Evolutionary conservation across 1,139 yeast genomes (phyloP).

Genomic region (Candida tetrigidarum): DNA sequence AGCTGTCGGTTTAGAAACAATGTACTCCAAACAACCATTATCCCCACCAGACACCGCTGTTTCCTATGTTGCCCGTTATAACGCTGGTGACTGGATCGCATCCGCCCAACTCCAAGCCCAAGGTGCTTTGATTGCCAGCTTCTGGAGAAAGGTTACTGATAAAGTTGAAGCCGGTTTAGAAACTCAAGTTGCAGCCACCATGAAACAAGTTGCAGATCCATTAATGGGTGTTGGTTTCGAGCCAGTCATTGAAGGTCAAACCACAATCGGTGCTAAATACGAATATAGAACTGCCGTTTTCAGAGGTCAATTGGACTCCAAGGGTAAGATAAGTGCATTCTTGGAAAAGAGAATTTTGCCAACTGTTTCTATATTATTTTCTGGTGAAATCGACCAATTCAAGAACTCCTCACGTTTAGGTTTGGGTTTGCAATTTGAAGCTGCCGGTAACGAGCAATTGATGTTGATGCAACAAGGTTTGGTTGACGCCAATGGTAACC

Average conservation of each 20-base stretch:
- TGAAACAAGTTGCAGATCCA: constrained; percentile 80
- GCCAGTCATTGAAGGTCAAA: constrained; percentile 86
- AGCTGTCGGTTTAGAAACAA: constrained; percentile 91
- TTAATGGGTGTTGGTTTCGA: constrained; percentile 80
- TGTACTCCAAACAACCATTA: constrained; percentile 80
- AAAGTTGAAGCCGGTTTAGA: constrained; percentile 98
- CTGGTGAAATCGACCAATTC: constrained; percentile 89
- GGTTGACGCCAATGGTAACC: constrained; percentile 80
- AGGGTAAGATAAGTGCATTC: constrained; percentile 89
- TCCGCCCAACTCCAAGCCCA: constrained; percentile 94
- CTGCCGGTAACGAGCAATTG: constrained; percentile 92
- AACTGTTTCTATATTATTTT: constrained; percentile 84
- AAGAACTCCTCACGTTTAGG: constrained; percentile 87
- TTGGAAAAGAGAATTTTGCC: constrained; percentile 95
- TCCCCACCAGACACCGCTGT: constrained; percentile 93
- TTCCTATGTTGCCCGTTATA: constrained; percentile 90
- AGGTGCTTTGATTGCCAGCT: constrained; percentile 87
- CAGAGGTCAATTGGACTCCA: constrained; percentile 93
- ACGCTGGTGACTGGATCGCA: constrained; percentile 88
- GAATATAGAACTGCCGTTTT: constrained; percentile 96
- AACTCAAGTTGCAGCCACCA: constrained; percentile 80
- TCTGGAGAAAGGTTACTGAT: constrained; percentile 92
- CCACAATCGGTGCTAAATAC: constrained; percentile 96
- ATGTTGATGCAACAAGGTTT: constrained; percentile 78
- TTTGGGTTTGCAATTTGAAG: constrained; percentile 92